Percentiles rank a stretch among this genome's conserved stretches.
phyloP scores from a whole-genome alignment of 768 basidiomycete species.

The Termitomyces sp. region DNA sequence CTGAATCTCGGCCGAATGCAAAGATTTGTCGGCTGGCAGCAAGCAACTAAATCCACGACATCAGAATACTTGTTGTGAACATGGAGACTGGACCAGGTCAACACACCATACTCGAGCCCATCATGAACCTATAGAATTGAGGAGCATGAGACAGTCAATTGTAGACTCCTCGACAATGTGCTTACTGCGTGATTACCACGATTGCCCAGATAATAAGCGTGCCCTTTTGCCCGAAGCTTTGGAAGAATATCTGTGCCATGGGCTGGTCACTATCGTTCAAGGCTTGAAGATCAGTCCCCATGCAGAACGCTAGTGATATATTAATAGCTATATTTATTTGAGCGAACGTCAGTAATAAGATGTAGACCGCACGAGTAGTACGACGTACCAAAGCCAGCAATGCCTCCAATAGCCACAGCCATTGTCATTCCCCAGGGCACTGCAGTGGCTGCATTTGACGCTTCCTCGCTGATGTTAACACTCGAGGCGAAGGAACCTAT shows the following conservation, averaged over 20 bases:
- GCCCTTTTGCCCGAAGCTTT: conserved; percentile 34
- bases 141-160: background rate
- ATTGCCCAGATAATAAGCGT: conserved; percentile 33
- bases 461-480: conserved; percentile 71
- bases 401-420: conserved; percentile 50
- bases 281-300: conserved; percentile 46
- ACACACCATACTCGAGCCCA: conserved; percentile 52
- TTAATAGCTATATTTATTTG: conserved; percentile 39
- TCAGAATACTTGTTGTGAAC: background rate
- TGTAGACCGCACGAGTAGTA: background rate
- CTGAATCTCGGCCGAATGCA: conserved; percentile 65
- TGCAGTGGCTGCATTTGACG: conserved; percentile 63
- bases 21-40: conserved; percentile 55
- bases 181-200: conserved; percentile 36
- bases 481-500: conserved; percentile 39
- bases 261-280: conserved; percentile 45
- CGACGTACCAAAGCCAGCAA: conserved; percentile 58
- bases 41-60: conserved; percentile 12
- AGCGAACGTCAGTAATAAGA: background rate
- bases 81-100: background rate
- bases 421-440: conserved; percentile 66
- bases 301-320: conserved; percentile 60
- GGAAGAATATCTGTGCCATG: conserved; percentile 56
- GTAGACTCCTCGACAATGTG: background rate
- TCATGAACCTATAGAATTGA: conserved; percentile 36